A percentile compares a stretch with the other conserved stretches of the same genome.
phyloP scores from a whole-genome alignment of 78 protist species.

The Emiliania huxleyi region DNA sequence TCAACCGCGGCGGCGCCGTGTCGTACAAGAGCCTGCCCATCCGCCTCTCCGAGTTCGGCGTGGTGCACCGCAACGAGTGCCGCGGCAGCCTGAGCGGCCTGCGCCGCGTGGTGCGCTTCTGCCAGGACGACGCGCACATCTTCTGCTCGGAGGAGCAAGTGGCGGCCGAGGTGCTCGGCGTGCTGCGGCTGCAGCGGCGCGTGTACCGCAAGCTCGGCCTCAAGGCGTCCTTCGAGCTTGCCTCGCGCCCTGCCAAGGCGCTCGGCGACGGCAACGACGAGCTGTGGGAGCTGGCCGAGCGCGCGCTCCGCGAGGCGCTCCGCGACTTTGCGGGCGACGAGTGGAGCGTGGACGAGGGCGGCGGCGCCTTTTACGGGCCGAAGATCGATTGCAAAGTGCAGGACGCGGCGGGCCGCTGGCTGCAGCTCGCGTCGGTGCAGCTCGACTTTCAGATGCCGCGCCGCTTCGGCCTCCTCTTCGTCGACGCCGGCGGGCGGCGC shows the following conservation, averaged over 20 bases:
- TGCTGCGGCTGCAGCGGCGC: not conserved
- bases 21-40: constrained; percentile 95
- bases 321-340: constrained; percentile 61
- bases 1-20: constrained; percentile 67
- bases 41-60: constrained; percentile 97
- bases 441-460: constrained; percentile 83
- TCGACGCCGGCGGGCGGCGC: not conserved
- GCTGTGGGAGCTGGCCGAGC: constrained; percentile 82
- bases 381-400: constrained; percentile 60
- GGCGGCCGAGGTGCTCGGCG: constrained; percentile 27
- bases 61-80: constrained; percentile 97
- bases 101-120: constrained; percentile 92
- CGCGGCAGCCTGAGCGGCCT: constrained; percentile 98
- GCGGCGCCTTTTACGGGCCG: constrained; percentile 76
- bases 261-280: constrained; percentile 63
- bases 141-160: constrained; percentile 2
- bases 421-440: constrained; percentile 98
- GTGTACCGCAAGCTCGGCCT: constrained; percentile 49
- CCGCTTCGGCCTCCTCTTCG: not conserved
- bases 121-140: too few species aligned
- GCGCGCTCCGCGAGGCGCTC: constrained; percentile 63
- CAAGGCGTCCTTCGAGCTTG: constrained; percentile 49
- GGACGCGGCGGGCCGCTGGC: constrained; percentile 69
- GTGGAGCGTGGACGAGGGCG: constrained; percentile 52
- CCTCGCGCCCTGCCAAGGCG: constrained; percentile 62